Evolutionary conservation across 2,329 filamentous ascomycete genomes (phyloP).

Genomic region (Monilinia vaccinii-corymbosi): DNA sequence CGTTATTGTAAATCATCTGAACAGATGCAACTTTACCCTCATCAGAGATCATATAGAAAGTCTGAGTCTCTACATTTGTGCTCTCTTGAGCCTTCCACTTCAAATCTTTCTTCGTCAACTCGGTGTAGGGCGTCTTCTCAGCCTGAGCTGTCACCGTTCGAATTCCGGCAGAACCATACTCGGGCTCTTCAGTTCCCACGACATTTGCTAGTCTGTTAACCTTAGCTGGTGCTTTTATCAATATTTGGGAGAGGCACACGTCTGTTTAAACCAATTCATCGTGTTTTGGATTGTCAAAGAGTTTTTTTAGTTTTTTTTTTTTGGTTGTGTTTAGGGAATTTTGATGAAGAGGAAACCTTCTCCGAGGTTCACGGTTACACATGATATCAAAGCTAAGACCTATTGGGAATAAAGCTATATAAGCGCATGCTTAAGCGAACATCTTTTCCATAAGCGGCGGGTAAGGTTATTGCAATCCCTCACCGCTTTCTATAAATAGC

Average conservation of each 20-base stretch:
- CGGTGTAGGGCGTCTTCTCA: constrained; percentile 68
- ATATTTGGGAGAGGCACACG: constrained; percentile 7
- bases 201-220: constrained; percentile 58
- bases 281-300: constrained; percentile 4
- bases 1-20: constrained; percentile 96
- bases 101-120: constrained; percentile 66
- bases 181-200: constrained; percentile 91
- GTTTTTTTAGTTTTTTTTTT: no score
- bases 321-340: background rate
- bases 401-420: background rate
- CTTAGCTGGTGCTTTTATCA: constrained; percentile 3
- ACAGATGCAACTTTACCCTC: constrained; percentile 66
- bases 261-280: constrained; percentile 12
- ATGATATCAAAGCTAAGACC: background rate
- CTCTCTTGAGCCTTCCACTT: constrained; percentile 75
- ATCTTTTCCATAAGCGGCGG: background rate
- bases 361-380: constrained; percentile 1
- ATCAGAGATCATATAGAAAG: constrained; percentile 81
- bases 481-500: background rate
- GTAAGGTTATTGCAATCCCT: background rate
- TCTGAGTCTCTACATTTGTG: constrained; percentile 90
- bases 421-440: background rate
- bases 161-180: constrained; percentile 86
- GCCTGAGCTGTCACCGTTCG: constrained; percentile 77
- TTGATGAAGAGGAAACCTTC: constrained; percentile 1